These are phyloP conservation scores for Leptographium procerum DNA, from an alignment of 2,329 filamentous ascomycete genomes.

Conservation along the genomic window DNA sequence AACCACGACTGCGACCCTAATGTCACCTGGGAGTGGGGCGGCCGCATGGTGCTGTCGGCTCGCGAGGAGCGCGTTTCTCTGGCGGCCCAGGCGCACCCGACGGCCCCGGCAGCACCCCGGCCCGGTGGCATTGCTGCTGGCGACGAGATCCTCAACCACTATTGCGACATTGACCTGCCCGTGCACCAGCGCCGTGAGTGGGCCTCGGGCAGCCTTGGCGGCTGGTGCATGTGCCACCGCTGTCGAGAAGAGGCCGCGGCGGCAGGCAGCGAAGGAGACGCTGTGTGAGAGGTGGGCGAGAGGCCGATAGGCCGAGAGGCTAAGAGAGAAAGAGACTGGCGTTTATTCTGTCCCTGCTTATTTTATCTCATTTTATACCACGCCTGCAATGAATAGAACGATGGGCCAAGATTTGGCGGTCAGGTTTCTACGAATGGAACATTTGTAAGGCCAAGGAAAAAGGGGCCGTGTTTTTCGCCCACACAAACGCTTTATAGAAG, in stretches of 20 bases:
- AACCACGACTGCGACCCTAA: conserved; percentile 97
- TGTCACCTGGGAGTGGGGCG: conserved; percentile 87
- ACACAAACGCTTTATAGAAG: too few relatives aligned
- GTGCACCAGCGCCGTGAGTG: conserved; percentile 79
- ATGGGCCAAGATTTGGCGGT: too few relatives aligned
- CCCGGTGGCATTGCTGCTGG: conserved; percentile 54
- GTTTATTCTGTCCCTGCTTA: too few relatives aligned
- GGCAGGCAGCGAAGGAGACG: conserved; percentile 10
- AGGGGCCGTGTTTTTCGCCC: too few relatives aligned
- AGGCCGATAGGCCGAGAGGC: too few relatives aligned
- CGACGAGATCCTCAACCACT: conserved; percentile 86
- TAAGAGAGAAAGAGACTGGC: background rate
- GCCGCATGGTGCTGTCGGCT: conserved; percentile 60
- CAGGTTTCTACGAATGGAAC: too few relatives aligned
- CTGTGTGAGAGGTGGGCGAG: too few relatives aligned
- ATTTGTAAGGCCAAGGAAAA: too few relatives aligned
- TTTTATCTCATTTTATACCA: too few relatives aligned
- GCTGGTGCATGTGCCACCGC: conserved; percentile 74
- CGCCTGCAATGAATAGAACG: too few relatives aligned
- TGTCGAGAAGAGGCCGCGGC: conserved; percentile 59
- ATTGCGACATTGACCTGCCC: conserved; percentile 72
- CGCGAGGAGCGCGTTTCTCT: conserved; percentile 18
- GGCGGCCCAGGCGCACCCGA: too few relatives aligned
- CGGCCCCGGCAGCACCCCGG: conserved; percentile 35
- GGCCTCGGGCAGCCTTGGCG: conserved; percentile 78